Percentiles rank a stretch among this genome's conserved stretches.
These are phyloP conservation scores for Lipomyces orientalis DNA, from an alignment of 805 yeast genomes.

Conservation along the genomic window DNA sequence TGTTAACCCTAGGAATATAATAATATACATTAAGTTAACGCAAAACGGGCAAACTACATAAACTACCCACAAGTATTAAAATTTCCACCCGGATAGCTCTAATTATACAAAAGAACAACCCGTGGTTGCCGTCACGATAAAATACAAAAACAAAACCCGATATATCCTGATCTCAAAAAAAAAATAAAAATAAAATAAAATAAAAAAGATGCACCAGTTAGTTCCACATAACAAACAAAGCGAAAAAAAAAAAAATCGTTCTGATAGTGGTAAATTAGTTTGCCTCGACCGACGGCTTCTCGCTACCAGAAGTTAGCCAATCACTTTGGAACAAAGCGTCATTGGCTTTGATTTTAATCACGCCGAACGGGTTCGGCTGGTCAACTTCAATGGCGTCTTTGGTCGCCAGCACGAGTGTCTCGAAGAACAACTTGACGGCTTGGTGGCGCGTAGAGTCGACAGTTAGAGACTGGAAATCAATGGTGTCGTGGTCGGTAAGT, in stretches of 20 bases:
- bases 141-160: neutral
- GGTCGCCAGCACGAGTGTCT: constrained; percentile 79
- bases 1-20: too few relatives aligned
- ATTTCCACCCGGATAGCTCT: neutral
- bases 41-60: too few relatives aligned
- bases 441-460: constrained; percentile 52
- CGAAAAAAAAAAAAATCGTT: too few relatives aligned
- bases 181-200: too few relatives aligned
- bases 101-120: neutral
- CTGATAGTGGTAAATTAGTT: neutral
- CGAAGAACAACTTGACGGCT: constrained; percentile 79
- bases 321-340: constrained; percentile 47
- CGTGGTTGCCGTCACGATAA: neutral
- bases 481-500: constrained; percentile 40
- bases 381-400: constrained; percentile 67
- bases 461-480: constrained; percentile 42
- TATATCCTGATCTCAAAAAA: neutral
- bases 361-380: constrained; percentile 67
- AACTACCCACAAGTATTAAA: too few relatives aligned
- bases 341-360: constrained; percentile 58
- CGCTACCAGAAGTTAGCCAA: constrained; percentile 19
- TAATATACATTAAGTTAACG: too few relatives aligned
- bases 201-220: neutral
- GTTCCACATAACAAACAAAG: neutral
- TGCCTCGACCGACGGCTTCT: neutral